Base-by-base conservation (phyloP, 352 stramenopile genomes). In the Phytophthora ramorum region DNA sequence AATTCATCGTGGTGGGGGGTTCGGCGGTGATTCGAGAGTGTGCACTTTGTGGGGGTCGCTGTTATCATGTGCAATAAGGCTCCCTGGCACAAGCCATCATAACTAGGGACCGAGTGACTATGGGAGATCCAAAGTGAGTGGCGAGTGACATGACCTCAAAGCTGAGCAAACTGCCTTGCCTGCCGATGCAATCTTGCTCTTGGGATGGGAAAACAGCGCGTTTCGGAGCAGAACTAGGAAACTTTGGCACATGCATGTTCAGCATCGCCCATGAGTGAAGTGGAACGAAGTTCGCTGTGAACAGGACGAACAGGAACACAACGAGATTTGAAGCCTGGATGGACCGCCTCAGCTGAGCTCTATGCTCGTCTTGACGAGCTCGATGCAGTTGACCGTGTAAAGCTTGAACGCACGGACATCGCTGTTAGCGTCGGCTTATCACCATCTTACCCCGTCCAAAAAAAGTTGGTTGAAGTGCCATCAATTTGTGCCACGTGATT, bases 1-100 rank as follows among this genome's bases (percentile, higher is more conserved):
- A 14, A 16, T 63, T 63, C 56, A 63, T 63, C 45, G 26, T 49
- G 7, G 24, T 46, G 40, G 7, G 40, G 40, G 32, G 3, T 37
- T 37, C 32, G 32, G 32, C 2, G 32, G 32, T 9, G 7, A 5
- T 37, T 37, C 32, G 32, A 37, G 9, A 37, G 32, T 37, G 32
- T 10, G 32, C 32, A 14, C 32, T 37, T 37, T 7, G 32, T 37
- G 32, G 32, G 10, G 4, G 32, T 13, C 32, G 7, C 10, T 12
- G 32, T 13, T 13, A 37, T 37, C 32, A 37, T 37, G 32, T 37
- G 32, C 32, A 37, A n/a, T n/a, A n/a, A n/a, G n/a, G n/a, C 32
- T 37, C 3, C 32, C 32, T 37, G 32, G 32, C 10, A 37, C 32
- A 37, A 7, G n/a, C n/a, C n/a, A n/a, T n/a, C n/a, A n/a, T n/a